Percentiles rank a stretch among this genome's conserved stretches.
These are phyloP conservation scores for Termitomyces sp. DNA, from an alignment of 768 basidiomycete genomes.

Conservation along the genomic window DNA sequence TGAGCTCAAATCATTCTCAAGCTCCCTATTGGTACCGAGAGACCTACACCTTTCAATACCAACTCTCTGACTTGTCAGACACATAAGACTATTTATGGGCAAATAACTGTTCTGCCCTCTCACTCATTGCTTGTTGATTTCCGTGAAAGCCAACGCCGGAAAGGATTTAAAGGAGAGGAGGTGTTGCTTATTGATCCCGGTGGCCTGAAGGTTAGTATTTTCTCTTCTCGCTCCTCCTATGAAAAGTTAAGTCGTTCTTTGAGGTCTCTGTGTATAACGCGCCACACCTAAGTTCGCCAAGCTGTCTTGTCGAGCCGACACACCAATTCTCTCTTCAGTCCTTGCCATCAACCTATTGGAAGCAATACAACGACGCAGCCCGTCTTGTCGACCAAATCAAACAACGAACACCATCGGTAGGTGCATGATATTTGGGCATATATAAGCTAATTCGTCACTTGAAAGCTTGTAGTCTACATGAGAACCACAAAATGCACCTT, in stretches of 20 bases:
- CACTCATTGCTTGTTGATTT: constrained; percentile 48
- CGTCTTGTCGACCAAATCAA: constrained; percentile 43
- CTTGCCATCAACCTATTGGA: constrained; percentile 38
- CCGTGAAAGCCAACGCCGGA: constrained; percentile 47
- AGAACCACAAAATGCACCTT: constrained; percentile 37
- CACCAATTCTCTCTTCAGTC: constrained; percentile 26
- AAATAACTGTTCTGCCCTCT: constrained; percentile 46
- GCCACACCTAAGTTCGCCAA: constrained; percentile 45
- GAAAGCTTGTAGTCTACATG: constrained; percentile 38
- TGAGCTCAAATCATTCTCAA: not conserved
- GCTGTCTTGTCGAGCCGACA: constrained; percentile 40
- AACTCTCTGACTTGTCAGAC: constrained; percentile 29
- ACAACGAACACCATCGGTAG: constrained; percentile 47
- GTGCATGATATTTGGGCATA: not conserved
- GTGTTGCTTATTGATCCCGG: constrained; percentile 38
- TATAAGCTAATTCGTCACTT: not conserved
- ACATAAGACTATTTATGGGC: constrained; percentile 44
- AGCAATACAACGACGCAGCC: constrained; percentile 41
- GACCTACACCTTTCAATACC: constrained; percentile 35
- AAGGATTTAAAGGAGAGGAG: constrained; percentile 38
- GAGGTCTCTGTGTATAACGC: constrained; percentile 44
- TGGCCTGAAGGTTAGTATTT: constrained; percentile 28
- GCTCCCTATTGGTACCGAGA: constrained; percentile 29
- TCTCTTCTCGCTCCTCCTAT: not conserved
- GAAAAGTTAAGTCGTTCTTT: not conserved